Percentiles rank a stretch among this genome's conserved stretches.
Evolutionary conservation across 2,329 filamentous ascomycete species (phyloP).

Genomic region (Colletotrichum sp.): DNA sequence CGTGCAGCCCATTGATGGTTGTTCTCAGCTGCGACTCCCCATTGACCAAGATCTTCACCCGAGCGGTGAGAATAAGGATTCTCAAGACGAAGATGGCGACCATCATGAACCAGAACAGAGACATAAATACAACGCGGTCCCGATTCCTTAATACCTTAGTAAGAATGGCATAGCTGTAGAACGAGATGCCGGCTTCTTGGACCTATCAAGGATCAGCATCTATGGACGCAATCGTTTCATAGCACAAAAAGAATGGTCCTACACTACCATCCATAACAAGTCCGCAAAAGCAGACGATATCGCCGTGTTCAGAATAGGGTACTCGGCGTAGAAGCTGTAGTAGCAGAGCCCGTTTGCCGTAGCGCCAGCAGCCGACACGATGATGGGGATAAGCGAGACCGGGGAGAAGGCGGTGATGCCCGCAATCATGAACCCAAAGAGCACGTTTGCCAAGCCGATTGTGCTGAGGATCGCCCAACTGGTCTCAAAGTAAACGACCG

Average conservation of each 20-base stretch:
- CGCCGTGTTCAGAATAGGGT: slow-evolving; percentile 26
- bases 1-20: slow-evolving; percentile 37
- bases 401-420: slow-evolving; percentile 41
- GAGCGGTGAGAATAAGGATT: background rate
- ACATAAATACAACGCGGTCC: slow-evolving; percentile 46
- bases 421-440: slow-evolving; percentile 41
- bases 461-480: slow-evolving; percentile 49
- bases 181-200: slow-evolving; percentile 46
- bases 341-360: slow-evolving; percentile 40
- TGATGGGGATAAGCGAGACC: slow-evolving; percentile 41
- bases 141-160: slow-evolving; percentile 49
- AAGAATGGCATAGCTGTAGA: slow-evolving; percentile 57
- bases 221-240: background rate
- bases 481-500: slow-evolving; percentile 40
- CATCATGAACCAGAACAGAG: slow-evolving; percentile 62
- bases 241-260: background rate
- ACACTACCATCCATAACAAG: slow-evolving; percentile 40
- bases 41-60: slow-evolving; percentile 25
- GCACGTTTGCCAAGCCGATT: slow-evolving; percentile 41
- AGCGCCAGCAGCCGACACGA: slow-evolving; percentile 39
- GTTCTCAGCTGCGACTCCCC: background rate
- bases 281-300: slow-evolving; percentile 42
- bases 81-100: slow-evolving; percentile 50
- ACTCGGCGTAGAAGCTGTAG: slow-evolving; percentile 28
- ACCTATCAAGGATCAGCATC: slow-evolving; percentile 27